Base-by-base conservation (phyloP, 2,329 filamentous ascomycete species). In the Curvularia verruculosa region DNA sequence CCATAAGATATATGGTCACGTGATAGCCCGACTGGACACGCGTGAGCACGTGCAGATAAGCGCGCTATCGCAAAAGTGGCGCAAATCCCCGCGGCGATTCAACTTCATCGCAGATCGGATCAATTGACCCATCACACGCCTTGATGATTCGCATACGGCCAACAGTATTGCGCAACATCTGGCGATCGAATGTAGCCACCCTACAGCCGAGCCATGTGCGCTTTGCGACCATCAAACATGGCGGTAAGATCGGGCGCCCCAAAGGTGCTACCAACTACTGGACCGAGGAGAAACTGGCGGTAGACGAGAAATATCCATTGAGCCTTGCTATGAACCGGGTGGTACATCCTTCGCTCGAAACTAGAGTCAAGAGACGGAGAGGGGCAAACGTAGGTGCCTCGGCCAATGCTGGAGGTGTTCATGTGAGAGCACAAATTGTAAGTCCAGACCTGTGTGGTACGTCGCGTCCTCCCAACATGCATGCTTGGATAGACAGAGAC, bases 401-500 rank as follows among this genome's bases (percentile, higher is more conserved):
- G 47, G 26, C 24, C 15, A 7, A 12, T 19, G 13, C 43, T 18
- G 56, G 49, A 21, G 52, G 41, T 28, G 23, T 51, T 24, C 59
- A 65, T 49, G 34, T 66, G n/a, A 60, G 72, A 58, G 54, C 68
- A 31, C 72, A 76, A 61, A 69, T 81, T 62, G 78, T 81, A 67
- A 81, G 76, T 72, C 71, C 77, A 43, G 60, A 69, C n/a, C 71
- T 81, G 49, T 81, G 79, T 64, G 78, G 79, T 80, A 78, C 49
- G 73, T 77, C 52, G 56, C 49, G 58, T 62, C 58, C 65, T 59
- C 40, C 26, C 37, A 52, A 49, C 49, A 23, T 43, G 26, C 34
- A 45, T 49, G 52, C 46, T 40, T 40, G 34, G 23, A 41, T 29
- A 37, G 23, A 49, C 31, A 46, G 36, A 23, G 26, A 49, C 66